These are phyloP conservation scores for Trichoderma arundinaceum DNA, from an alignment of 2,329 filamentous ascomycete genomes.

Conservation along the genomic window DNA sequence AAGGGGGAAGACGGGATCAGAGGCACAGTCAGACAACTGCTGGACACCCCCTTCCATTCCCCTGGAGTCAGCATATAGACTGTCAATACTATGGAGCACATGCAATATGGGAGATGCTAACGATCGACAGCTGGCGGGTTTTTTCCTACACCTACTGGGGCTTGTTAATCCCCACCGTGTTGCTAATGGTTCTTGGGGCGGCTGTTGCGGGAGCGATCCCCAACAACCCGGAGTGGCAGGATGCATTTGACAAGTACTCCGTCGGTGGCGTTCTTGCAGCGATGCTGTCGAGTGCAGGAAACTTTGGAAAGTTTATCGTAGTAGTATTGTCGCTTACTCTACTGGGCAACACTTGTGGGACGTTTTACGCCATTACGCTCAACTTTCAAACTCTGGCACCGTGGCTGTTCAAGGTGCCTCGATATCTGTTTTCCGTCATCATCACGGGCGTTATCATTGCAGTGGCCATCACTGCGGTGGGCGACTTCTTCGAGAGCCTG, in stretches of 20 bases:
- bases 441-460: slow-evolving; percentile 65
- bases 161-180: slow-evolving; percentile 59
- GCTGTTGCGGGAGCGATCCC: slow-evolving; percentile 66
- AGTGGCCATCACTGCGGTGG: slow-evolving; percentile 60
- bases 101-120: slow-evolving; percentile 2
- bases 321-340: slow-evolving; percentile 63
- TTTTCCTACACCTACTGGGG: slow-evolving; percentile 64
- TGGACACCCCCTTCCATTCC: background rate
- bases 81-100: background rate
- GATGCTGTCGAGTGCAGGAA: slow-evolving; percentile 62
- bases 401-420: slow-evolving; percentile 59
- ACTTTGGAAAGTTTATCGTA: slow-evolving; percentile 67
- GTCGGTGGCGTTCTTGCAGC: slow-evolving; percentile 65
- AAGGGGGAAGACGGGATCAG: background rate
- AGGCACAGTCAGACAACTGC: background rate
- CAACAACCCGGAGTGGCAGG: slow-evolving; percentile 59
- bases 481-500: slow-evolving; percentile 62
- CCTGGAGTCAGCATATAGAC: background rate
- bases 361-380: slow-evolving; percentile 66
- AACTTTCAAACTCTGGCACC: slow-evolving; percentile 69
- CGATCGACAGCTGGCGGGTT: slow-evolving; percentile 47
- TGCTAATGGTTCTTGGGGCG: slow-evolving; percentile 67
- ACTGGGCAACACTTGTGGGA: slow-evolving; percentile 64
- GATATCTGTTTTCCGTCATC: slow-evolving; percentile 62
- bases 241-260: slow-evolving; percentile 57